Conservation (phyloP, 495 filamentous ascomycete genomes). For the Neurospora sp. region DNA sequence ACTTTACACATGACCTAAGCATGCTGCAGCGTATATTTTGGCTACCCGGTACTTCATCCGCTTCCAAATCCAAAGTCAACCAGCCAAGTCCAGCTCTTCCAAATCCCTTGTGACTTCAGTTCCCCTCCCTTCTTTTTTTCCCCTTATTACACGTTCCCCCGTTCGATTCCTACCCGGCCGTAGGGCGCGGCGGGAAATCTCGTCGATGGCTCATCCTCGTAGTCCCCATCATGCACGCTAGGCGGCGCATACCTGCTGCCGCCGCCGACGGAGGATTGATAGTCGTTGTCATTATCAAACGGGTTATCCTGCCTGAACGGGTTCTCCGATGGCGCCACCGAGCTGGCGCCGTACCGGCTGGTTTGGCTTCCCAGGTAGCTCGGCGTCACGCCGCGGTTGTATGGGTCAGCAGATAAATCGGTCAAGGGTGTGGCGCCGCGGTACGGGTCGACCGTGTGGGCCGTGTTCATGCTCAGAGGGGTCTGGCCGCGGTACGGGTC, state of each 20-base stretch:
- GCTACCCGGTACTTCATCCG: neutral
- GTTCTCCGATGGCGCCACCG: constrained; percentile 12
- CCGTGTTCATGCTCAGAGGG: neutral
- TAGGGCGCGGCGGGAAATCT: constrained; percentile 35
- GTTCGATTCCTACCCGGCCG: constrained; percentile 22
- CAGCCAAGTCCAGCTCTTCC: neutral
- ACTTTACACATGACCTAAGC: neutral
- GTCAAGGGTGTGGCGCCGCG: neutral
- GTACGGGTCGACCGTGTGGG: constrained; percentile 9
- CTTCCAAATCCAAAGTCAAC: neutral
- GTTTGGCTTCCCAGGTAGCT: constrained; percentile 1
- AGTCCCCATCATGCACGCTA: constrained; percentile 24
- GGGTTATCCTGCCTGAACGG: constrained; percentile 32
- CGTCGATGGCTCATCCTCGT: constrained; percentile 27
- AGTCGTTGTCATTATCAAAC: constrained; percentile 31
- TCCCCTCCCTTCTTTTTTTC: neutral
- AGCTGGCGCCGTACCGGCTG: constrained; percentile 4
- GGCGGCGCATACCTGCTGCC: constrained; percentile 26
- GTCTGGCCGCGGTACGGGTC: constrained; percentile 5
- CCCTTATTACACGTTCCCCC: neutral
- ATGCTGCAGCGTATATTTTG: neutral
- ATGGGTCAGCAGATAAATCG: neutral
- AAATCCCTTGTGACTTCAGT: neutral
- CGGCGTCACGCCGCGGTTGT: constrained; percentile 13
- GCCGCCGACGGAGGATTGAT: constrained; percentile 15